A percentile compares a stretch with the other conserved stretches of the same genome.
phyloP scores from a whole-genome alignment of 257 asterid species.

The Solanum medicagineum region DNA sequence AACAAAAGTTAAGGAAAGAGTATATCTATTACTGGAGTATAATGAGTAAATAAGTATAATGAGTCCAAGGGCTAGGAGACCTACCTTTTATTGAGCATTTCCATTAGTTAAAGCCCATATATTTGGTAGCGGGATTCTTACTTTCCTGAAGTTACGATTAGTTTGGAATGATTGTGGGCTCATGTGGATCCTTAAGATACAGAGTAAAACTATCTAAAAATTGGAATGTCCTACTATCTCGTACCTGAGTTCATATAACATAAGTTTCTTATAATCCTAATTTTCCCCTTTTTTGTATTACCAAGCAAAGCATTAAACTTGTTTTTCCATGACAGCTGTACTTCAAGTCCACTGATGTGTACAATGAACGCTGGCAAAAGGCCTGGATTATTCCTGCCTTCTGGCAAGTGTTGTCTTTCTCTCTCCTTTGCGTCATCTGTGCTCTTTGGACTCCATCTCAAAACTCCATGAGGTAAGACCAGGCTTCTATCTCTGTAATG shows the following conservation, averaged over 20 bases:
- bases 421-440: conserved; percentile 78
- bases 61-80: not conserved
- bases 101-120: not conserved
- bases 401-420: conserved; percentile 90
- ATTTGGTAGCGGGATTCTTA: not conserved
- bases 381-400: conserved; percentile 97
- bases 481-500: not conserved
- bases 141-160: not conserved
- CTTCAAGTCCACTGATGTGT: conserved; percentile 71
- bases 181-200: not conserved
- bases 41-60: not conserved
- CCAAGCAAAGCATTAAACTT: not conserved
- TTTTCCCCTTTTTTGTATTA: not conserved
- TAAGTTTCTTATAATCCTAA: not conserved
- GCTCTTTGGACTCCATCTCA: conserved; percentile 97
- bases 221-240: not conserved
- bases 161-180: not conserved
- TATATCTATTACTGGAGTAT: not conserved
- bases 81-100: not conserved
- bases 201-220: not conserved
- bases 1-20: not conserved
- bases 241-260: not conserved
- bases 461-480: conserved; percentile 64
- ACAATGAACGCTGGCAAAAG: conserved; percentile 90
- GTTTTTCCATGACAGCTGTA: conserved; percentile 49